These are phyloP conservation scores for Pseudophaeomoniella oleicola DNA, from an alignment of 2,329 filamentous ascomycete species.

Conservation along the genomic window DNA sequence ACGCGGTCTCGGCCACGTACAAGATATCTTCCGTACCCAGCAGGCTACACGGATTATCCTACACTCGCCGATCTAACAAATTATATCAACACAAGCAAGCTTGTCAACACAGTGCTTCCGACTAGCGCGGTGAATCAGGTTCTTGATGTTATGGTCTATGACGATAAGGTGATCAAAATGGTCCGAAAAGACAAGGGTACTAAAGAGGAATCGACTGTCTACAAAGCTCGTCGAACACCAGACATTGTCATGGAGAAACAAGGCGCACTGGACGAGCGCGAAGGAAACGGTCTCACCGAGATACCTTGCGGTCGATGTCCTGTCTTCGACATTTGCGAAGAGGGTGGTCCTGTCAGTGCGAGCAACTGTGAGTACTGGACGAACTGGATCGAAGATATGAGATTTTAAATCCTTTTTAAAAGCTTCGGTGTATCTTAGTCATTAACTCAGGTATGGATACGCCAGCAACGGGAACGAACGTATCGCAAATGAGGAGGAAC, in stretches of 20 bases:
- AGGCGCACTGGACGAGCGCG: constrained; percentile 4
- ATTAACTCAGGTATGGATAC: too few species aligned
- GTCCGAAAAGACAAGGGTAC: constrained; percentile 7
- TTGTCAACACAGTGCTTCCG: constrained; percentile 33
- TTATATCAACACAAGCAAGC: constrained; percentile 58
- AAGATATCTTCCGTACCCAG: constrained; percentile 35
- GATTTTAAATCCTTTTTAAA: too few species aligned
- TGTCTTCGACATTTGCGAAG: constrained; percentile 82
- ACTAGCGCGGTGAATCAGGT: constrained; percentile 72
- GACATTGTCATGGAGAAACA: not conserved
- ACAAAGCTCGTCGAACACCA: constrained; percentile 1
- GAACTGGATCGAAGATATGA: constrained; percentile 49
- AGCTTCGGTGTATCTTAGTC: too few species aligned
- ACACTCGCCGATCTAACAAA: constrained; percentile 65
- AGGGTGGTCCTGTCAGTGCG: constrained; percentile 79
- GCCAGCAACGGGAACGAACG: too few species aligned
- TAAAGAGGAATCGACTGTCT: constrained; percentile 3
- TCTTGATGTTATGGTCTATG: constrained; percentile 76
- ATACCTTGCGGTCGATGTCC: constrained; percentile 84
- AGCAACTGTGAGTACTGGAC: constrained; percentile 85
- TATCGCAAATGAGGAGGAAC: too few species aligned
- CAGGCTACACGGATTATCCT: constrained; percentile 64
- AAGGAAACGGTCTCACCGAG: constrained; percentile 65
- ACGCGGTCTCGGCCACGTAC: constrained; percentile 10
- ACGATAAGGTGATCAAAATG: constrained; percentile 58